phyloP scores from a whole-genome alignment of 768 basidiomycete genomes.

The Cyclocybe cylindracea region DNA sequence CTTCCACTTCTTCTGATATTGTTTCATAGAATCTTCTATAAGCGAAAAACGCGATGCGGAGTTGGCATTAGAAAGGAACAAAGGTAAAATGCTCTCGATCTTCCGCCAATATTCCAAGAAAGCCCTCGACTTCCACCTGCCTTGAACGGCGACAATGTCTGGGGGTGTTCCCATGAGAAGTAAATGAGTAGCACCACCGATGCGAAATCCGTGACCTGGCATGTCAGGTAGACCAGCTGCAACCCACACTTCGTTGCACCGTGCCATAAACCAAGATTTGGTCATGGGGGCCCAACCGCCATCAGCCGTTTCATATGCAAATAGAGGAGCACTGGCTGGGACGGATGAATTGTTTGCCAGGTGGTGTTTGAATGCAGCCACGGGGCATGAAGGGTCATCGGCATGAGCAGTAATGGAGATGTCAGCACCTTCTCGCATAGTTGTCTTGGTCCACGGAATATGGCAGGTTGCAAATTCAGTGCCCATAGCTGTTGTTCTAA shows the following conservation, averaged over 20 bases:
- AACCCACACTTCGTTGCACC: slow-evolving; percentile 11
- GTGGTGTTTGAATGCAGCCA: slow-evolving; percentile 25
- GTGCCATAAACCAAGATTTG: slow-evolving; percentile 5
- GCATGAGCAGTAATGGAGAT: slow-evolving; percentile 20
- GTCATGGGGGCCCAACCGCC: slow-evolving; percentile 4
- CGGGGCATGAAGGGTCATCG: slow-evolving; percentile 7
- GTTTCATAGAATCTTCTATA: no score
- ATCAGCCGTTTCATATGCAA: neutral
- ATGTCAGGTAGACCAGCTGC: slow-evolving; percentile 1
- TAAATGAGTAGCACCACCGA: slow-evolving; percentile 27
- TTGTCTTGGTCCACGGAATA: slow-evolving; percentile 39
- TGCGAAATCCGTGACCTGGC: slow-evolving; percentile 26
- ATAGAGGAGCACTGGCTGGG: slow-evolving; percentile 17
- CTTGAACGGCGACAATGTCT: slow-evolving; percentile 31
- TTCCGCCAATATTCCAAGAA: slow-evolving; percentile 30
- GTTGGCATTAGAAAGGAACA: neutral
- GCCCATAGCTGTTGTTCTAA: neutral
- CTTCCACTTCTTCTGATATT: no score
- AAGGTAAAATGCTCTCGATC: slow-evolving; percentile 22
- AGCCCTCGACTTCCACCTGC: slow-evolving; percentile 32
- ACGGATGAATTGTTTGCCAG: slow-evolving; percentile 11
- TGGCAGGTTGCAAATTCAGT: slow-evolving; percentile 16
- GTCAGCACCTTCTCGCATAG: slow-evolving; percentile 20
- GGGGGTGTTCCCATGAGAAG: slow-evolving; percentile 27
- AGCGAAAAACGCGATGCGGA: no score